Evolutionary conservation across 2,329 filamentous ascomycete genomes (phyloP).

Genomic region (Emmonsia crescens): DNA sequence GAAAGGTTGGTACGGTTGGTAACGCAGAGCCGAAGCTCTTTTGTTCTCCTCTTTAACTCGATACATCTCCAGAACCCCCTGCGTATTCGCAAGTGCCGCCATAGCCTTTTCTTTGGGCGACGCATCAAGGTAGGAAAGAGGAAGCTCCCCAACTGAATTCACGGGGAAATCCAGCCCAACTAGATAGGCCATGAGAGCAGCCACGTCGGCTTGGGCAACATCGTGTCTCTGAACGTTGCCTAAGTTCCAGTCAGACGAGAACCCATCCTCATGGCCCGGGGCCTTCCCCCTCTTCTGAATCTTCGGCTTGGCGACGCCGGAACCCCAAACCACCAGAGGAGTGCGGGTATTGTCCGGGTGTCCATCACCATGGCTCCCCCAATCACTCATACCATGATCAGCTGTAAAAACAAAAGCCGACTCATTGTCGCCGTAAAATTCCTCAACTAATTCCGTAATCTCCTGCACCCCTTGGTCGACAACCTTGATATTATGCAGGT

Average conservation of each 20-base stretch:
- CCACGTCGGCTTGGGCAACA: conserved; percentile 86
- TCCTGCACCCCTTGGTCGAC: conserved; percentile 85
- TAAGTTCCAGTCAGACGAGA: conserved; percentile 81
- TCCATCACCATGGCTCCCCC: conserved; percentile 96
- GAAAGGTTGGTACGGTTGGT: conserved; percentile 63
- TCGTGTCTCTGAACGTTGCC: conserved; percentile 75
- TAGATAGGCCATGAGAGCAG: conserved; percentile 89
- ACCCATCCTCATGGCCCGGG: conserved; percentile 74
- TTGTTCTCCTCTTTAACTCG: conserved; percentile 85
- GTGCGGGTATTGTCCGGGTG: conserved; percentile 96
- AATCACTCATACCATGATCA: conserved; percentile 98
- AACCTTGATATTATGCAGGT: conserved; percentile 85
- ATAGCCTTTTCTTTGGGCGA: conserved; percentile 66
- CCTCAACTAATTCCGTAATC: conserved; percentile 66
- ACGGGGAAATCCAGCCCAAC: conserved; percentile 81
- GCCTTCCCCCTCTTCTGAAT: conserved; percentile 46
- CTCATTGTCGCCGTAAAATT: conserved; percentile 73
- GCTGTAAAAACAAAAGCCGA: conserved; percentile 96
- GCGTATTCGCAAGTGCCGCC: conserved; percentile 73
- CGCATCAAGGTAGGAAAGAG: conserved; percentile 68
- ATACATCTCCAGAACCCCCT: conserved; percentile 90
- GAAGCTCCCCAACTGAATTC: conserved; percentile 90
- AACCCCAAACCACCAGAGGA: conserved; percentile 85
- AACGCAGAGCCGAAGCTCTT: conserved; percentile 61
- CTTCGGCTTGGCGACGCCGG: conserved; percentile 70